phyloP scores from a whole-genome alignment of 768 basidiomycete species.

The Phlebiopsis flavidoalba region DNA sequence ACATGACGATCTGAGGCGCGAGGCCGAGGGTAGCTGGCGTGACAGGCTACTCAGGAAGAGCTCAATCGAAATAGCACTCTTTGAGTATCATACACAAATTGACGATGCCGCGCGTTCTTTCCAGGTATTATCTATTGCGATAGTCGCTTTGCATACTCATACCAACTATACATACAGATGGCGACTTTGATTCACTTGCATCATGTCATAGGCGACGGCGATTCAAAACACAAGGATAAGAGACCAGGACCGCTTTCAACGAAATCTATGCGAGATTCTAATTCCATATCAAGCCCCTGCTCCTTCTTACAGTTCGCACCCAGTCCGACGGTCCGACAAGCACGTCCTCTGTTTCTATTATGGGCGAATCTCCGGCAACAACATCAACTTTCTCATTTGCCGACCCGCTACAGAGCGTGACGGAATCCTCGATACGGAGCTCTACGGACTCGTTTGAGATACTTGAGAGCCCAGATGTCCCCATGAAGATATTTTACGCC shows the following conservation, averaged over 20 bases:
- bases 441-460: not conserved
- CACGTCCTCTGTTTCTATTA: not conserved
- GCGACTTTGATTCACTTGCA: slow-evolving; percentile 45
- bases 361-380: not conserved
- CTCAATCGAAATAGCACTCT: slow-evolving; percentile 35
- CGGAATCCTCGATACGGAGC: not conserved
- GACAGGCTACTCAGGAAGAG: slow-evolving; percentile 35
- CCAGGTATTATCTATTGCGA: slow-evolving; percentile 28
- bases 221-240: not conserved
- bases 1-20: slow-evolving; percentile 33
- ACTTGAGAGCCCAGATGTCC: not conserved
- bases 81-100: slow-evolving; percentile 27
- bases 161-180: slow-evolving; percentile 24
- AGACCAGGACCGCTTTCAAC: not conserved
- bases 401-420: not conserved
- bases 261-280: not conserved
- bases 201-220: slow-evolving; percentile 27
- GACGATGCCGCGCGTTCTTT: slow-evolving; percentile 44
- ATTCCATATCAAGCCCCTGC: not conserved
- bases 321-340: not conserved
- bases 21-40: slow-evolving; percentile 37
- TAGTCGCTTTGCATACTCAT: not conserved
- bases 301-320: not conserved
- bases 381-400: not conserved
- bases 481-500: too few species aligned